phyloP scores from a whole-genome alignment of 2,329 filamentous ascomycete genomes.

The Pyrenophora graminea region DNA sequence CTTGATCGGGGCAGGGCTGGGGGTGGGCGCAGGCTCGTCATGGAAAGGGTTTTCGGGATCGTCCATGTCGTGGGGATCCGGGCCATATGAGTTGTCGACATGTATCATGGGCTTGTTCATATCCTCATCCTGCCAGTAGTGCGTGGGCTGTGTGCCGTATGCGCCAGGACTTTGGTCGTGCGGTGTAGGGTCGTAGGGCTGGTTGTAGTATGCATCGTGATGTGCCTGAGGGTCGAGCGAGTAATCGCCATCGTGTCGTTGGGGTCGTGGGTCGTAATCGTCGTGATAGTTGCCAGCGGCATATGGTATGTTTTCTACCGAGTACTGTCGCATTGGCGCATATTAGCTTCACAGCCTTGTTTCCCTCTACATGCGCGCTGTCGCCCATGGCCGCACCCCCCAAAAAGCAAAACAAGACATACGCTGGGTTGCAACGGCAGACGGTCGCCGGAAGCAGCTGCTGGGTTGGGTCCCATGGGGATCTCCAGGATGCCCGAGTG shows the following conservation, averaged over 20 bases:
- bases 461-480: conserved; percentile 63
- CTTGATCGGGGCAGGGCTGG: conserved; percentile 68
- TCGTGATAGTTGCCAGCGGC: conserved; percentile 65
- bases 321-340: conserved; percentile 57
- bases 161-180: conserved; percentile 62
- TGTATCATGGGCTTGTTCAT: conserved; percentile 77
- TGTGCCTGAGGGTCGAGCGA: conserved; percentile 80
- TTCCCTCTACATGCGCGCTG: not conserved
- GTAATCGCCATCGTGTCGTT: conserved; percentile 65
- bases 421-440: conserved; percentile 85
- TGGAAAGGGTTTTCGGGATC: conserved; percentile 40
- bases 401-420: conserved; percentile 46
- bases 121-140: conserved; percentile 70
- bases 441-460: conserved; percentile 70
- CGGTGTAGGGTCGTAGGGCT: conserved; percentile 74
- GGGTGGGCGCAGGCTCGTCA: conserved; percentile 53
- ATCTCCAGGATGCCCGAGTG: conserved; percentile 64
- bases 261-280: conserved; percentile 54
- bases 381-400: not conserved
- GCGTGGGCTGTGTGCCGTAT: conserved; percentile 55
- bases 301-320: conserved; percentile 71
- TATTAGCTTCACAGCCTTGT: conserved; percentile 1
- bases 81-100: conserved; percentile 64
- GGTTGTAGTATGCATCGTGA: conserved; percentile 84
- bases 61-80: conserved; percentile 59